Conservation (phyloP, 2,329 filamentous ascomycete species). For the Myriosclerotinia scirpicola region DNA sequence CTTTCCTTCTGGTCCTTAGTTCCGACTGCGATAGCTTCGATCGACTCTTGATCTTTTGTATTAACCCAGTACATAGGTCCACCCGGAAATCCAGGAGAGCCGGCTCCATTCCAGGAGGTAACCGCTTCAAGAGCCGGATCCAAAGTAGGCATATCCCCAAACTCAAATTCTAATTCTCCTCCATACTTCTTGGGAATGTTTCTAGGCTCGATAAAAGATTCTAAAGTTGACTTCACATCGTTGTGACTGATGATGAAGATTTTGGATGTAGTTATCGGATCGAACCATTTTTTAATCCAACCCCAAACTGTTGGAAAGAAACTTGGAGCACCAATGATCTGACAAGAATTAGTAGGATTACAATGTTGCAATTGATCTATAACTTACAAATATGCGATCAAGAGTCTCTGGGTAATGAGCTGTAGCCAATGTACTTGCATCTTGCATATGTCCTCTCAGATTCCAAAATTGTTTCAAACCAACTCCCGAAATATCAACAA, state of each 20-base stretch:
- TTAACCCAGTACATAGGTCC: slow-evolving; percentile 60
- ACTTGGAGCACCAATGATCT: slow-evolving; percentile 83
- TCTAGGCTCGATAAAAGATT: slow-evolving; percentile 74
- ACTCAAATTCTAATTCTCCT: slow-evolving; percentile 79
- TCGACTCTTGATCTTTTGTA: slow-evolving; percentile 40
- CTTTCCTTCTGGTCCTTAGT: slow-evolving; percentile 48
- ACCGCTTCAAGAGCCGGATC: slow-evolving; percentile 59
- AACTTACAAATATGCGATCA: slow-evolving; percentile 67
- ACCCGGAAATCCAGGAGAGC: slow-evolving; percentile 52
- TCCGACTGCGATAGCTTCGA: slow-evolving; percentile 57
- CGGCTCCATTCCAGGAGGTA: slow-evolving; percentile 52
- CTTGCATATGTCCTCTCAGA: slow-evolving; percentile 89
- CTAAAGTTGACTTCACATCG: slow-evolving; percentile 75
- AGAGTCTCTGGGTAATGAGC: slow-evolving; percentile 94
- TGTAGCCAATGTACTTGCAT: slow-evolving; percentile 82
- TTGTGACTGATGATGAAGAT: slow-evolving; percentile 81
- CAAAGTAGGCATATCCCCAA: slow-evolving; percentile 71
- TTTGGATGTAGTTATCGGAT: slow-evolving; percentile 90
- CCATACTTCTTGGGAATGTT: slow-evolving; percentile 91
- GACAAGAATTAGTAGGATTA: slow-evolving; percentile 18
- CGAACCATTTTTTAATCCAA: slow-evolving; percentile 95
- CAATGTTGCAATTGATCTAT: not conserved
- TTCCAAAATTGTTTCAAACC: slow-evolving; percentile 96
- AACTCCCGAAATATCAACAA: slow-evolving; percentile 87
- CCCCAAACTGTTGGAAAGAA: slow-evolving; percentile 95